These are phyloP conservation scores for Balamuthia mandrillaris DNA, from an alignment of 208 protist species.

Conservation along the genomic window DNA sequence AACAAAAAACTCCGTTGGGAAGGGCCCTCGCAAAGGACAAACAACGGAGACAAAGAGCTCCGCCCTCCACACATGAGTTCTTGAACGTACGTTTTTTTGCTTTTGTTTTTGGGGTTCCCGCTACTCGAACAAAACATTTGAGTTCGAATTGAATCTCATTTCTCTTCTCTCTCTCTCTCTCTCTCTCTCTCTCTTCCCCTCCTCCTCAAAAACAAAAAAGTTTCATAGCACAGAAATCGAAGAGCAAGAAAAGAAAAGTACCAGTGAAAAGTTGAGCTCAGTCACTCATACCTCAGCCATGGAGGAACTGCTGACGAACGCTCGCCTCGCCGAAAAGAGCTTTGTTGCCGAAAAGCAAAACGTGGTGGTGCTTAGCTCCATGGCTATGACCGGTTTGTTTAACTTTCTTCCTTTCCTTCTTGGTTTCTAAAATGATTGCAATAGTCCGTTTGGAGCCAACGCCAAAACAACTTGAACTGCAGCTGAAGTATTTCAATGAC, in stretches of 20 bases:
- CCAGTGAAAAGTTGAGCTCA: neutral
- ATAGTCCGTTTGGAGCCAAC: constrained; percentile 1
- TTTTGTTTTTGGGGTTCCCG: neutral
- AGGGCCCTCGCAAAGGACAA: neutral
- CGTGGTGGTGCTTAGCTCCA: constrained; percentile 16
- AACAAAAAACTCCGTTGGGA: neutral
- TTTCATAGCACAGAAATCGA: neutral
- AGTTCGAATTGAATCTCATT: neutral
- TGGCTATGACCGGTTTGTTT: neutral
- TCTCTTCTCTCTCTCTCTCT: neutral
- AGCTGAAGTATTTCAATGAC: constrained; percentile 19
- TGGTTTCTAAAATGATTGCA: neutral
- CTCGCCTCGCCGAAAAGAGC: constrained; percentile 57
- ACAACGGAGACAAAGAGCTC: neutral
- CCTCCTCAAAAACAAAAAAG: neutral
- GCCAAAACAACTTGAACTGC: neutral
- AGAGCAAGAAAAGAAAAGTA: no score
- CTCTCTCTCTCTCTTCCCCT: no score
- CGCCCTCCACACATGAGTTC: neutral
- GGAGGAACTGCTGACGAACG: constrained; percentile 56
- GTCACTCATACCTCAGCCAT: constrained; percentile 51
- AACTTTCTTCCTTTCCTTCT: neutral
- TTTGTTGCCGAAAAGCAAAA: constrained; percentile 55
- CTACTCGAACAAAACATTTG: neutral
- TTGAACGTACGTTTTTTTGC: neutral